Evolutionary conservation across 2,329 filamentous ascomycete genomes (phyloP).

Genomic region (Ophiostoma montium): DNA sequence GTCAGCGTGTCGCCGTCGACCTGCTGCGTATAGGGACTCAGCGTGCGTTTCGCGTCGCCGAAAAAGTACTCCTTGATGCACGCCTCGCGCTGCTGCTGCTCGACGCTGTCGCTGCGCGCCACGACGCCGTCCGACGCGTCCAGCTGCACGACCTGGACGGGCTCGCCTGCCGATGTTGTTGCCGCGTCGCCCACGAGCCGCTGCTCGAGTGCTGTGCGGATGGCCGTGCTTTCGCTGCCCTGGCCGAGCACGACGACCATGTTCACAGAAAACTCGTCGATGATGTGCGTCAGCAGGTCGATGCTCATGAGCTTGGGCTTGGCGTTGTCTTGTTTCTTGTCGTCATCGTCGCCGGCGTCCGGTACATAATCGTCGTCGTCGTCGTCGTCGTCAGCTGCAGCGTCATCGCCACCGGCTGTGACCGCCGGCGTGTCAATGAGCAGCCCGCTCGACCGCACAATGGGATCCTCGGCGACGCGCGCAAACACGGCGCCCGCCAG

Average conservation of each 20-base stretch:
- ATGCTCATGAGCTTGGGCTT: conserved; percentile 35
- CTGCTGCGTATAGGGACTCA: conserved; percentile 79
- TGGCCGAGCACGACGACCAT: conserved; percentile 73
- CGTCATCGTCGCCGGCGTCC: not conserved
- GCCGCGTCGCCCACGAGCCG: conserved; percentile 30
- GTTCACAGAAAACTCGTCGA: conserved; percentile 53
- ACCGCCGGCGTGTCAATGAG: conserved; percentile 73
- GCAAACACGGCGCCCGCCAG: conserved; percentile 68
- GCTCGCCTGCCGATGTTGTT: conserved; percentile 45
- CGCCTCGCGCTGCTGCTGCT: conserved; percentile 59
- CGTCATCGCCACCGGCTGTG: conserved; percentile 34
- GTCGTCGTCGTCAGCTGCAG: not conserved
- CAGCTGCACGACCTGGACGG: conserved; percentile 61
- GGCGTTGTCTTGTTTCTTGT: not conserved
- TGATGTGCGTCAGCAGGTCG: conserved; percentile 68
- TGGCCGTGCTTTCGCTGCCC: conserved; percentile 27
- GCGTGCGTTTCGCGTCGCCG: conserved; percentile 57
- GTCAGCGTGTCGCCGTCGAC: conserved; percentile 62
- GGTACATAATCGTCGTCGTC: not conserved
- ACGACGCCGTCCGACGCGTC: conserved; percentile 79
- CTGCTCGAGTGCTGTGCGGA: conserved; percentile 60
- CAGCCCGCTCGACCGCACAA: conserved; percentile 59
- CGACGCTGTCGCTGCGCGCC: conserved; percentile 57
- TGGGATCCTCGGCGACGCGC: conserved; percentile 60
- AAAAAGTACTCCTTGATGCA: conserved; percentile 92